Base-by-base conservation (phyloP, 2,329 filamentous ascomycete species). In the Colletotrichum cereale region DNA sequence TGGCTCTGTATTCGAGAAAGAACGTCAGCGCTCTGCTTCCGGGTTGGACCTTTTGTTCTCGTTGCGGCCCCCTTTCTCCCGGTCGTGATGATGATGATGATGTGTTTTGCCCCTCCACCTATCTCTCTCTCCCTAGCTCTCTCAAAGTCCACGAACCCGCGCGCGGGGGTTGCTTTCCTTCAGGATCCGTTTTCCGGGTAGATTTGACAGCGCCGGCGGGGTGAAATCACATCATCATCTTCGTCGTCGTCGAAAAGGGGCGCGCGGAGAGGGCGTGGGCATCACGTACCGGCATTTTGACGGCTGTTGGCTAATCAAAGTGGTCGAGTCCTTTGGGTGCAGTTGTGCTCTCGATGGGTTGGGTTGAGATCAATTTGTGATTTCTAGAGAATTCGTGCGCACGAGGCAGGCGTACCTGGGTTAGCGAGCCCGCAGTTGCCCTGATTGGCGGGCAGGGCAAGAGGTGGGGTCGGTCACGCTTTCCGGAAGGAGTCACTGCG, bases 1-100 rank as follows among this genome's bases (percentile, higher is more conserved):
- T 99, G 95, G 92, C 93, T 96, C 96, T 98, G 85, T 84, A 65
- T 55, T 72, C 61, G 61, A 36, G 31, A n/a, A 57, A n/a, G 7
- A 62, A 36, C 14, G 65, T 73, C 57, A 70, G 72, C 62, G 44
- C 47, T 61, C 62, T 62, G 56, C 34, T 73, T 47, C 26, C 38
- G 31, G 34, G n/a, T n/a, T 55, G 10, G 18, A 12, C 48, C 34
- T 52, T 52, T 16, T 24, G 10, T 52, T 10, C 38, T 21, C 44
- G 42, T 44, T 24, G 36, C n/a, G 48, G 24, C 50, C 40, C 44
- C 36, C 31, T 26, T n/a, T 29, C 7, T 38, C 40, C 40, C 52
- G 62, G 50, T 48, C 26, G 42, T 73, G 62, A 64, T 48, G 71
- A 73, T 21, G 26, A n/a, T 5, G 44, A 47, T 47, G 44, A 47